These are phyloP conservation scores for Phytopythium delawarense DNA, from an alignment of 352 stramenopile species.

Conservation along the genomic window DNA sequence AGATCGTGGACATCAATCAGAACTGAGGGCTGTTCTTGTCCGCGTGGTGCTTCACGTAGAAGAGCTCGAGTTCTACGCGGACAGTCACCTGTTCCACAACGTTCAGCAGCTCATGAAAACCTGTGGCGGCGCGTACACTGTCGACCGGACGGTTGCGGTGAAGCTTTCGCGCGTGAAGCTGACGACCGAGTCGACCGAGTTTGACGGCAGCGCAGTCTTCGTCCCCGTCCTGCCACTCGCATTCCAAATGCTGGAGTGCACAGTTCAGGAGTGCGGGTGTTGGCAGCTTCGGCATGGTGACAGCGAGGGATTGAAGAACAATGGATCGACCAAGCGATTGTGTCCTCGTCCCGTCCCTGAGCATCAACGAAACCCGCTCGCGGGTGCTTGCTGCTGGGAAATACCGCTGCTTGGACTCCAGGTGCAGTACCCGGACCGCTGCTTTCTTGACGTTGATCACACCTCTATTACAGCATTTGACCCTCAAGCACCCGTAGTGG, in stretches of 20 bases:
- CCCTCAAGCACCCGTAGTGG: constrained; percentile 13
- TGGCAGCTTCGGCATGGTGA: neutral
- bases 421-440: constrained; percentile 19
- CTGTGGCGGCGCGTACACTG: neutral
- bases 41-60: constrained; percentile 40
- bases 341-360: neutral
- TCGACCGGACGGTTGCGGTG: constrained; percentile 19
- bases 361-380: neutral
- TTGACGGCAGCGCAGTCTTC: constrained; percentile 54
- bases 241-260: constrained; percentile 73
- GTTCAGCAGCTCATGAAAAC: constrained; percentile 26
- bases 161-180: constrained; percentile 33
- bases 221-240: constrained; percentile 55
- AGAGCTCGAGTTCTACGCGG: constrained; percentile 43
- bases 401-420: constrained; percentile 1
- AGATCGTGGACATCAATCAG: neutral
- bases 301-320: neutral
- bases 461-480: constrained; percentile 19
- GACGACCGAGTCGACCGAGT: constrained; percentile 67
- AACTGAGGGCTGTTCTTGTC: constrained; percentile 9
- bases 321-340: neutral
- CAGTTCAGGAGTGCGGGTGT: constrained; percentile 52
- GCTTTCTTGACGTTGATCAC: constrained; percentile 42
- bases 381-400: neutral
- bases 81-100: constrained; percentile 32